Evolutionary conservation across 2,329 filamentous ascomycete species (phyloP).

Genomic region (Sarocladiaceae sp.): DNA sequence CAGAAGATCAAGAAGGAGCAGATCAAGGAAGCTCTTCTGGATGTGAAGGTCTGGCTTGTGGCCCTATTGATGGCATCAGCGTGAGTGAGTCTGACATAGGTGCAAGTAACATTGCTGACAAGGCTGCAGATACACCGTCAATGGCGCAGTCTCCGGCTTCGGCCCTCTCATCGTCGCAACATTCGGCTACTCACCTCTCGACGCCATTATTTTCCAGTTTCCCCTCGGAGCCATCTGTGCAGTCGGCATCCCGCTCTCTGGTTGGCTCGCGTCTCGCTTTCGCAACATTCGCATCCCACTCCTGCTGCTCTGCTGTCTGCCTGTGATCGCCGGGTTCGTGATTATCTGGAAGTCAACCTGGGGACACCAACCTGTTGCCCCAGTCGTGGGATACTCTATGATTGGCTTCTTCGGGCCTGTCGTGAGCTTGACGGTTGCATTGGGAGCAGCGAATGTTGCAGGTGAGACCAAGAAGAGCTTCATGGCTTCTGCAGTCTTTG

Average conservation of each 20-base stretch:
- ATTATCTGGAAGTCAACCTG: slow-evolving; percentile 54
- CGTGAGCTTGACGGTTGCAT: slow-evolving; percentile 30
- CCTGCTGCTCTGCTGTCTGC: slow-evolving; percentile 49
- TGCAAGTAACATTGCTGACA: slow-evolving; percentile 11
- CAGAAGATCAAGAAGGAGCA: slow-evolving; percentile 43
- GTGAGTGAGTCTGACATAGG: slow-evolving; percentile 20
- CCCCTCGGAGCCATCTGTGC: slow-evolving; percentile 52
- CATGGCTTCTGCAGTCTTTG: slow-evolving; percentile 70
- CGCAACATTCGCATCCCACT: slow-evolving; percentile 50
- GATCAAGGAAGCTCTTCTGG: slow-evolving; percentile 39
- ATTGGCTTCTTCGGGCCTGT: slow-evolving; percentile 57
- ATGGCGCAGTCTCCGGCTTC: slow-evolving; percentile 52
- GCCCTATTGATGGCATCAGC: slow-evolving; percentile 49
- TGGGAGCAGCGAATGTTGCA: slow-evolving; percentile 57
- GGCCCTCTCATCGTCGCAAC: slow-evolving; percentile 51
- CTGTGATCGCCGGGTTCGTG: slow-evolving; percentile 54
- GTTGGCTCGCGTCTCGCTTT: slow-evolving; percentile 44
- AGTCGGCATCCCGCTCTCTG: slow-evolving; percentile 49
- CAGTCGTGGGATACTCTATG: slow-evolving; percentile 52
- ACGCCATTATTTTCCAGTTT: slow-evolving; percentile 56
- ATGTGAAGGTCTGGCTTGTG: slow-evolving; percentile 47
- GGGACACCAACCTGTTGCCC: slow-evolving; percentile 46
- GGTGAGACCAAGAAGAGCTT: slow-evolving; percentile 76
- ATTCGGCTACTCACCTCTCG: slow-evolving; percentile 45
- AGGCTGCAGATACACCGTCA: slow-evolving; percentile 40